These are phyloP conservation scores for Sicyos edulis DNA, from an alignment of 306 rosid species.

Conservation along the genomic window DNA sequence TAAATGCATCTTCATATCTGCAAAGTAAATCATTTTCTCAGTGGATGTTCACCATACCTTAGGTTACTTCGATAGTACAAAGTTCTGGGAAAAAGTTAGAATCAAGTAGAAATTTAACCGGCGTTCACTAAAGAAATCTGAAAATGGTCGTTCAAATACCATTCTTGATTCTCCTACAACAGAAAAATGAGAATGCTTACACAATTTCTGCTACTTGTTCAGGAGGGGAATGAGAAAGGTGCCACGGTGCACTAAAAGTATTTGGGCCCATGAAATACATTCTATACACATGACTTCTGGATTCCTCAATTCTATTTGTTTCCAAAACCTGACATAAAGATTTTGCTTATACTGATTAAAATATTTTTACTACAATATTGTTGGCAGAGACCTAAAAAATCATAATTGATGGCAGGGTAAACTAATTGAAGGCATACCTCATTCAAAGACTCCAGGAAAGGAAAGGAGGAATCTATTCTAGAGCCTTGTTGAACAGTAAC, in stretches of 20 bases:
- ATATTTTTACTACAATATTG: background rate
- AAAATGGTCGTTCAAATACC: background rate
- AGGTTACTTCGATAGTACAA: background rate
- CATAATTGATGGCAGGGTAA: conserved; percentile 14
- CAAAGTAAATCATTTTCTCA: conserved; percentile 20
- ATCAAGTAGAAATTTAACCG: background rate
- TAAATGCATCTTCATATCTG: conserved; percentile 52
- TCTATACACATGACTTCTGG: conserved; percentile 45
- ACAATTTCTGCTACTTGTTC: conserved; percentile 42
- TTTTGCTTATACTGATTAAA: conserved; percentile 21
- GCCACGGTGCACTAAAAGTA: conserved; percentile 49
- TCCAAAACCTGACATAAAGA: conserved; percentile 59
- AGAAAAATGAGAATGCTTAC: conserved; percentile 29
- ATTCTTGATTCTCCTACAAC: conserved; percentile 9
- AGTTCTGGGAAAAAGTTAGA: background rate
- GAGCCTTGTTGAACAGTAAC: conserved; percentile 64
- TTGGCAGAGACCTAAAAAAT: background rate
- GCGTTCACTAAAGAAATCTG: background rate
- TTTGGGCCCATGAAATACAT: conserved; percentile 51
- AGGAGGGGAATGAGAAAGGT: conserved; percentile 46
- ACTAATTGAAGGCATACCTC: conserved; percentile 49
- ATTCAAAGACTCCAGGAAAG: conserved; percentile 88
- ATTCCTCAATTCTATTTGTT: conserved; percentile 40
- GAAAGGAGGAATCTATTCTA: conserved; percentile 79
- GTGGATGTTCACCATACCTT: background rate